phyloP scores from a whole-genome alignment of 108 stramenopile species.

The Nitzschia putrida region DNA sequence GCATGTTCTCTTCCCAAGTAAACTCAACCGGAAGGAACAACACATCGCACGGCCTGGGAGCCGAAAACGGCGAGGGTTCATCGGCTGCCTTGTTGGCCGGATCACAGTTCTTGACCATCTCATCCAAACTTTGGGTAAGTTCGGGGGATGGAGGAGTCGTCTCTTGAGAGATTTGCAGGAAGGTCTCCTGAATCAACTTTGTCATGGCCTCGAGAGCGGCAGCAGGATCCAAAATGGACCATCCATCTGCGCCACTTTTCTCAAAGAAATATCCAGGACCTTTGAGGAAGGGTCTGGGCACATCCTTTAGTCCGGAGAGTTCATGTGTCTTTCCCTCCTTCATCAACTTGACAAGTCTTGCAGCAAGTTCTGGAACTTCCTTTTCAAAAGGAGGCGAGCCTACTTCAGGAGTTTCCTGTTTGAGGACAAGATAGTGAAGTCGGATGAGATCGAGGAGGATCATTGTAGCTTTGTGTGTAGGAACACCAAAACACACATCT shows the following conservation, averaged over 20 bases:
- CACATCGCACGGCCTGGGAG: constrained; percentile 44
- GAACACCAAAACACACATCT: constrained; percentile 29
- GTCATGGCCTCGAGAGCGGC: constrained; percentile 9
- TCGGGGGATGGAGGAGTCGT: background rate
- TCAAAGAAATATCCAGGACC: constrained; percentile 36
- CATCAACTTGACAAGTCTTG: constrained; percentile 23
- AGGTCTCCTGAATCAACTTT: constrained; percentile 9
- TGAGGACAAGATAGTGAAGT: constrained; percentile 35
- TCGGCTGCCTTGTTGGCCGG: constrained; percentile 9
- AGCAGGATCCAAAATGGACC: constrained; percentile 13
- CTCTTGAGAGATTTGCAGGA: background rate
- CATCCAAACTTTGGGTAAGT: constrained; percentile 5
- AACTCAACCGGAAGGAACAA: constrained; percentile 33
- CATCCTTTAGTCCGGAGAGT: constrained; percentile 47
- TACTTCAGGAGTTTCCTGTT: constrained; percentile 13
- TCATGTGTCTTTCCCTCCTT: constrained; percentile 36
- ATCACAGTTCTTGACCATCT: constrained; percentile 12
- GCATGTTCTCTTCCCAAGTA: constrained; percentile 31
- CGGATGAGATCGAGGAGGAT: constrained; percentile 38
- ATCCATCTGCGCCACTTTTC: constrained; percentile 3
- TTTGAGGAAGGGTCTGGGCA: constrained; percentile 44
- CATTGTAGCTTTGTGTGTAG: constrained; percentile 30
- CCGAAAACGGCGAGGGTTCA: constrained; percentile 14
- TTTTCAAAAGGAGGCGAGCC: background rate
- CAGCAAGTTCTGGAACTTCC: constrained; percentile 32